These are phyloP conservation scores for Brassica rapa DNA, from an alignment of 345 rosid genomes.

Conservation along the genomic window DNA sequence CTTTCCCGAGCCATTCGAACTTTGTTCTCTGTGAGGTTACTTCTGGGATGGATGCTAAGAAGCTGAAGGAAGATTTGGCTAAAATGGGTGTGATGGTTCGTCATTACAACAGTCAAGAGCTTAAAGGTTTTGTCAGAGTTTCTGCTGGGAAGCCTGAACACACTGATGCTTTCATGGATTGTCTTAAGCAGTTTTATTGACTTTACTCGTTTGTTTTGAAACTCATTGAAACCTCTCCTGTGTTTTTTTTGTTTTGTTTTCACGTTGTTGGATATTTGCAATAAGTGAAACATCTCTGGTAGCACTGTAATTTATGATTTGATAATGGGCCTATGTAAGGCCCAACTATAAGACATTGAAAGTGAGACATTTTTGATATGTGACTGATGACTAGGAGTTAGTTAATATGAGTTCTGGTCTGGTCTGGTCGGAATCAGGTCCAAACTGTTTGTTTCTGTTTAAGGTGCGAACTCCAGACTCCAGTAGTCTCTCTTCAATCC, in stretches of 20 bases:
- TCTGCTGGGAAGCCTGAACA: slow-evolving; percentile 91
- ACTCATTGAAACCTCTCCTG: background rate
- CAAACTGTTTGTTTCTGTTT: background rate
- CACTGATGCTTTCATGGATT: slow-evolving; percentile 62
- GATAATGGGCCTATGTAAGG: background rate
- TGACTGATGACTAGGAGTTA: background rate
- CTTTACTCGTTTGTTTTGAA: slow-evolving; percentile 1
- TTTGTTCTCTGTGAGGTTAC: slow-evolving; percentile 87
- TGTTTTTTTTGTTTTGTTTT: slow-evolving; percentile 16
- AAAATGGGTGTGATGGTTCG: slow-evolving; percentile 91
- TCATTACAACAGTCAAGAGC: slow-evolving; percentile 78
- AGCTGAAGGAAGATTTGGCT: slow-evolving; percentile 87
- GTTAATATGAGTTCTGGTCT: background rate
- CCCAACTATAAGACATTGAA: background rate
- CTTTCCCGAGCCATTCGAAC: slow-evolving; percentile 81
- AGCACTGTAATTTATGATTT: background rate
- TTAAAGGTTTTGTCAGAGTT: slow-evolving; percentile 73
- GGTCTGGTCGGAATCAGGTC: background rate
- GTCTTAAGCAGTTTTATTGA: slow-evolving; percentile 56
- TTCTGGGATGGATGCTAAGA: slow-evolving; percentile 81
- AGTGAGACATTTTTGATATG: background rate
- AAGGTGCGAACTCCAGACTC: background rate
- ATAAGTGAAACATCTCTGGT: background rate
- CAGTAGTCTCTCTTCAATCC: background rate
- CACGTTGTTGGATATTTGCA: background rate